These are phyloP conservation scores for Diaporthe citriasiana DNA, from an alignment of 2,329 filamentous ascomycete genomes.

Conservation along the genomic window DNA sequence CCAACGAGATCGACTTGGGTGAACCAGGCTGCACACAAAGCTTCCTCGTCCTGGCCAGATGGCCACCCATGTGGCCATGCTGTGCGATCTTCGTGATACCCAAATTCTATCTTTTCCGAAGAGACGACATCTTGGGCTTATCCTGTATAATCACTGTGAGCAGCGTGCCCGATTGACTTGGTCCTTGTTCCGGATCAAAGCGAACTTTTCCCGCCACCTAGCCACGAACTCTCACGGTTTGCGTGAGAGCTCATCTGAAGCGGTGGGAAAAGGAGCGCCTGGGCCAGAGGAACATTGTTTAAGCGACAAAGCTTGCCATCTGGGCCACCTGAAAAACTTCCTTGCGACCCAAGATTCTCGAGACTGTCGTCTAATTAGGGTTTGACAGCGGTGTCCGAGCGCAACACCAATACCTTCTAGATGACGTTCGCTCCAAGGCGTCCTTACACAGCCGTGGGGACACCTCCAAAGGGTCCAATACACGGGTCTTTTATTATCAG, in stretches of 20 bases:
- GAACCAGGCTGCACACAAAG: neutral
- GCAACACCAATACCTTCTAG: neutral
- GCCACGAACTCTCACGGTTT: neutral
- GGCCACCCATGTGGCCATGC: neutral
- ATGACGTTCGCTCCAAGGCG: conserved; percentile 14
- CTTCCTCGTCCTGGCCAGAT: neutral
- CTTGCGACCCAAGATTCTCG: neutral
- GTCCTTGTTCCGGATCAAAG: neutral
- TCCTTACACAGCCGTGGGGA: neutral
- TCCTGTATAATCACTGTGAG: no score
- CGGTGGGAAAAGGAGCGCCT: no score
- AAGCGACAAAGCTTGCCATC: neutral
- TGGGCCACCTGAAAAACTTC: no score
- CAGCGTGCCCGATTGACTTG: neutral
- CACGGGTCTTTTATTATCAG: neutral
- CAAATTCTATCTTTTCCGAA: neutral
- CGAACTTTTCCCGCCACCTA: neutral
- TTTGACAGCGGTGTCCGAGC: conserved; percentile 7
- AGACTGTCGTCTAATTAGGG: neutral
- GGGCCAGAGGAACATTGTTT: neutral
- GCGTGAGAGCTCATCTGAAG: no score
- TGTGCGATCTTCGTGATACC: no score
- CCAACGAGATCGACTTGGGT: neutral
- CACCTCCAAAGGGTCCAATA: neutral
- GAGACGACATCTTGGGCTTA: neutral